Base-by-base conservation (phyloP, 768 basidiomycete species). In the Favolaschia claudopus region DNA sequence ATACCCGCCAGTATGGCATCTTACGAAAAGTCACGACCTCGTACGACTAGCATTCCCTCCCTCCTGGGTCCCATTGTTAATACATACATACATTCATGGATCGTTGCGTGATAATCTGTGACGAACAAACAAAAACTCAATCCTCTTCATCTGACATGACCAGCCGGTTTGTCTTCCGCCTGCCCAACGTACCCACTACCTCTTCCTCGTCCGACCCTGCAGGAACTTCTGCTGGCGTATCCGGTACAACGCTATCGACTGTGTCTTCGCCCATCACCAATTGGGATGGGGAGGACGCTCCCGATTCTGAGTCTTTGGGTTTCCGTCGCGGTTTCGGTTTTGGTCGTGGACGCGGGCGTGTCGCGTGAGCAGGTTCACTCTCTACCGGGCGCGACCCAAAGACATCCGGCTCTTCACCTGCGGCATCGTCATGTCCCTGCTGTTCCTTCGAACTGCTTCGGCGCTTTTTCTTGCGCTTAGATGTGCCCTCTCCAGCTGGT, bases 111-210 rank as follows among this genome's bases (percentile, higher is more conserved):
- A n/a, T n/a, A n/a, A n/a, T n/a, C n/a, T n/a, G n/a, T n/a, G n/a
- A n/a, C n/a, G n/a, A n/a, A n/a, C n/a, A n/a, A n/a, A n/a, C n/a
- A n/a, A n/a, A n/a, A n/a, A n/a, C n/a, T n/a, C 32, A 13, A 27
- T 58, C 56, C 19, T 58, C 56, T 5, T 57, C 55, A 39, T 58
- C 56, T 13, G 56, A 58, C 19, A 58, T 58, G 40, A 58, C 47
- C 24, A 50, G 48, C 19, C 56, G 56, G 29, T 43, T 49, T 58
- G 34, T 58, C 32, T 22, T 50, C 40, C 56, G 56, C 33, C 48
- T 39, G 33, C 33, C 42, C 29, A 44, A 42, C 14, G 34, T 34
- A 37, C 22, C 54, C 40, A 38, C 44, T 10, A 25, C 22, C 24
- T n/a, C n/a, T n/a, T 50, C 56, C 40, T 58, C 56, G 25, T 58